Conservation (phyloP, 2,329 filamentous ascomycete genomes). For the Diaporthe velutina region DNA sequence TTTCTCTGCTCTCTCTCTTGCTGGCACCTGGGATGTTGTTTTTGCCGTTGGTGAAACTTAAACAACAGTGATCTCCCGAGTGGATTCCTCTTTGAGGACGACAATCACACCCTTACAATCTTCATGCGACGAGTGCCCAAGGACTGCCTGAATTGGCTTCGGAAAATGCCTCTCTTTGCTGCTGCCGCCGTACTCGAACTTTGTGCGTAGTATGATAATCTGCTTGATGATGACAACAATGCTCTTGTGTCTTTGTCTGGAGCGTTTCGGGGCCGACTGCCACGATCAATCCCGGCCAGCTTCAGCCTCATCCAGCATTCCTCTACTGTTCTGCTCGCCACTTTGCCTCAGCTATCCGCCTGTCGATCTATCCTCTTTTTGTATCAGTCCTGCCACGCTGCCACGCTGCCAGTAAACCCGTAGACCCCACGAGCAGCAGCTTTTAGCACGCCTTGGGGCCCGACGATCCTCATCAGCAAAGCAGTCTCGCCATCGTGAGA, state of each 20-base stretch:
- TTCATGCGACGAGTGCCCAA: slow-evolving; percentile 16
- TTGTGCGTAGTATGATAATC: neutral
- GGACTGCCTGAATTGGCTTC: slow-evolving; percentile 11
- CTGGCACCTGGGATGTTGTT: neutral
- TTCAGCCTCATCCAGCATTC: slow-evolving; percentile 5
- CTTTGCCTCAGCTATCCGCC: slow-evolving; percentile 6
- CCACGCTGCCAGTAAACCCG: neutral
- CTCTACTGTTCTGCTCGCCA: neutral
- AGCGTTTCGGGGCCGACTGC: neutral
- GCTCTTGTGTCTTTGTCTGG: neutral
- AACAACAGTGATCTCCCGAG: slow-evolving; percentile 30
- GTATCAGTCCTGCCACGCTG: neutral
- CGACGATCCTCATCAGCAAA: slow-evolving; percentile 29
- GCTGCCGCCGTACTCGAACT: neutral
- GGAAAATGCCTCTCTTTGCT: slow-evolving; percentile 18
- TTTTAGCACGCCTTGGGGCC: neutral
- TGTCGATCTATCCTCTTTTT: neutral
- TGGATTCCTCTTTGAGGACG: slow-evolving; percentile 14
- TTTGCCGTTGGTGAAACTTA: slow-evolving; percentile 10
- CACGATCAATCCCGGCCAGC: neutral
- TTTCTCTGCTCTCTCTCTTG: neutral
- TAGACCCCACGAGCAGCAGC: slow-evolving; percentile 3
- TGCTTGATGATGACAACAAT: neutral
- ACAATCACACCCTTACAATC: slow-evolving; percentile 24
- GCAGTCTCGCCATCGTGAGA: slow-evolving; percentile 25